A percentile compares a stretch with the other conserved stretches of the same genome.
Evolutionary conservation across 495 filamentous ascomycete species (phyloP).

Genomic region (Hamigera avellanea): DNA sequence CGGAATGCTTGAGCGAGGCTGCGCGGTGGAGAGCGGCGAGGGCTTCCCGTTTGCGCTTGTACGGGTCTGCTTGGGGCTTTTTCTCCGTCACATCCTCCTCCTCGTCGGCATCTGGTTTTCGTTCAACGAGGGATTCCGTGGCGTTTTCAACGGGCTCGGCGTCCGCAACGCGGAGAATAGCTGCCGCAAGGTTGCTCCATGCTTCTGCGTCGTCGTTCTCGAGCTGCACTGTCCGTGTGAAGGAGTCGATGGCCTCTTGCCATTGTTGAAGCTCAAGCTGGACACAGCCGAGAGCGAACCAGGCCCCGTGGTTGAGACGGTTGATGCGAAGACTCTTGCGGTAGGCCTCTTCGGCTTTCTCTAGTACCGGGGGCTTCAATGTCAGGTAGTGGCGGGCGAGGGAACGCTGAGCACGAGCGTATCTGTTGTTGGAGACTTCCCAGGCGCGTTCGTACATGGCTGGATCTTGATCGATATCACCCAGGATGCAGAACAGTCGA

Average conservation of each 20-base stretch:
- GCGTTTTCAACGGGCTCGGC: conserved; percentile 24
- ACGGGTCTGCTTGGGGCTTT: conserved; percentile 24
- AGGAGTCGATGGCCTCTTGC: conserved; percentile 75
- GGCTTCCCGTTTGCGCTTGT: conserved; percentile 58
- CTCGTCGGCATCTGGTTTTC: conserved; percentile 11
- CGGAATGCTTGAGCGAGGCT: conserved; percentile 64
- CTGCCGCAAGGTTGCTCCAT: conserved; percentile 89
- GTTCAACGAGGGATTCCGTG: conserved; percentile 21
- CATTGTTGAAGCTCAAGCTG: conserved; percentile 65
- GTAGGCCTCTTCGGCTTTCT: conserved; percentile 70
- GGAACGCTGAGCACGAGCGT: conserved; percentile 77
- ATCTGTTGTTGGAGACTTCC: conserved; percentile 71
- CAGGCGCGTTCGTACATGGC: conserved; percentile 75
- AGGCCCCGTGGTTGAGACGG: conserved; percentile 65
- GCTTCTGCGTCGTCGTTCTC: conserved; percentile 85
- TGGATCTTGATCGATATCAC: conserved; percentile 70
- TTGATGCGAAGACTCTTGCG: conserved; percentile 63
- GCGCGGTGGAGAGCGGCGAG: conserved; percentile 77
- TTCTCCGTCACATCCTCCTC: conserved; percentile 26
- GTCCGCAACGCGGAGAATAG: conserved; percentile 43
- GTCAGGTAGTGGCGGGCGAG: conserved; percentile 67
- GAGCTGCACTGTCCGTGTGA: conserved; percentile 62
- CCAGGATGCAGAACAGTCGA: conserved; percentile 84
- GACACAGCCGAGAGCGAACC: conserved; percentile 86
- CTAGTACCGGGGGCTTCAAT: conserved; percentile 42